A percentile compares a stretch with the other conserved stretches of the same genome.
phyloP scores from a whole-genome alignment of 768 basidiomycete genomes.

The Mycena olivaceomarginata region DNA sequence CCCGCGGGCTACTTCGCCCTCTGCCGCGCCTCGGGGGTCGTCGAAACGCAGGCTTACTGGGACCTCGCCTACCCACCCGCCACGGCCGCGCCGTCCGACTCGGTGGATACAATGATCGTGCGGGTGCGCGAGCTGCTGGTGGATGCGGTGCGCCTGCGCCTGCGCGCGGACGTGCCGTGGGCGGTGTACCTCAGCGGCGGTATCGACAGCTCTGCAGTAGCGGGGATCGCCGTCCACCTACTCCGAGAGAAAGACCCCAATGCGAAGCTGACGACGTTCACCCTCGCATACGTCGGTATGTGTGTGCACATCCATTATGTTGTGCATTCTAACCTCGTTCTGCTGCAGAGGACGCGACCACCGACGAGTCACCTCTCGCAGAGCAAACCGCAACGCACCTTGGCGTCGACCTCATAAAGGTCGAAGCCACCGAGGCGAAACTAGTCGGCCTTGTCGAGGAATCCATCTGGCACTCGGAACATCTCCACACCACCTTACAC shows the following conservation, averaged over 20 bases:
- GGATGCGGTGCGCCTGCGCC: constrained; percentile 39
- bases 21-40: constrained; percentile 24
- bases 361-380: constrained; percentile 37
- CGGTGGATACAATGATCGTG: constrained; percentile 32
- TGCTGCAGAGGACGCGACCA: constrained; percentile 7
- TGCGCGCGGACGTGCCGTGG: constrained; percentile 41
- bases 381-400: constrained; percentile 25
- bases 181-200: constrained; percentile 45
- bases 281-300: constrained; percentile 38
- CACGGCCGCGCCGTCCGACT: background rate
- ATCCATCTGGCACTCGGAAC: constrained; percentile 43
- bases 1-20: constrained; percentile 25
- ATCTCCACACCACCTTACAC: constrained; percentile 32
- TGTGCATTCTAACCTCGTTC: no score
- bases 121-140: constrained; percentile 27
- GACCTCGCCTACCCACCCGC: constrained; percentile 32
- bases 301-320: no score
- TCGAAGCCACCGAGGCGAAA: constrained; percentile 25
- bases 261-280: constrained; percentile 39
- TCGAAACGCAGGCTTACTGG: constrained; percentile 38
- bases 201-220: constrained; percentile 40
- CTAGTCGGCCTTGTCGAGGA: constrained; percentile 38
- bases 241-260: constrained; percentile 37
- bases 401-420: constrained; percentile 30
- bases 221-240: constrained; percentile 38